phyloP scores from a whole-genome alignment of 176 grass and related monocot species.

The Avena insularis region DNA sequence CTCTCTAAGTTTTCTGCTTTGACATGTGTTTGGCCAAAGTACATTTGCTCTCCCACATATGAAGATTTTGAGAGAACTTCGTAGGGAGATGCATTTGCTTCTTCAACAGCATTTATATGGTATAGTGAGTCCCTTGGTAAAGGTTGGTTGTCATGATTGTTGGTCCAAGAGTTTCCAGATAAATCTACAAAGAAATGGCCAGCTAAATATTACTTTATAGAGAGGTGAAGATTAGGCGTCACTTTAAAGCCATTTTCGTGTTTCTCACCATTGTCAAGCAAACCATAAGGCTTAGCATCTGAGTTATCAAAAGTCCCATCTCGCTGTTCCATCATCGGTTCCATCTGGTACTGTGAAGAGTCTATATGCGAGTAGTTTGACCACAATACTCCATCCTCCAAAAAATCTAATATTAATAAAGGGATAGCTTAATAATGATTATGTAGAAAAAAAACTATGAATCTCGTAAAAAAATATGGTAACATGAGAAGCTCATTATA shows the following conservation, averaged over 20 bases:
- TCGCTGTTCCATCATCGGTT: conserved; percentile 40
- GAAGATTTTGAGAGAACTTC: conserved; percentile 43
- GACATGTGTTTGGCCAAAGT: conserved; percentile 40
- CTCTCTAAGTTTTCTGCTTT: conserved; percentile 35
- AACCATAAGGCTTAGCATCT: conserved; percentile 22
- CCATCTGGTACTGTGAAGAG: conserved; percentile 44
- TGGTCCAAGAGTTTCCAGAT: conserved; percentile 31
- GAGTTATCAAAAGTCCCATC: conserved; percentile 34
- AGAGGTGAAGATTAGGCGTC: conserved; percentile 10
- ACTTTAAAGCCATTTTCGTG: background rate
- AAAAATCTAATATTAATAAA: conserved; percentile 34
- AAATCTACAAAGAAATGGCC: conserved; percentile 34
- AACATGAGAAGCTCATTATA: conserved; percentile 34
- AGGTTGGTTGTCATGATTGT: conserved; percentile 43
- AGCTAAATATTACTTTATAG: conserved; percentile 8
- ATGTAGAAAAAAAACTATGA: background rate
- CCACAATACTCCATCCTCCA: conserved; percentile 41
- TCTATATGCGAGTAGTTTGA: conserved; percentile 40
- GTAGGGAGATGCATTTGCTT: conserved; percentile 31
- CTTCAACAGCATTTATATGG: conserved; percentile 45
- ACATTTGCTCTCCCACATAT: conserved; percentile 42
- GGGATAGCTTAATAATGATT: conserved; percentile 8
- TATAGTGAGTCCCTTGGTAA: conserved; percentile 40
- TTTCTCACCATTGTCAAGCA: conserved; percentile 42
- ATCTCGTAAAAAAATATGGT: conserved; percentile 6